These are phyloP conservation scores for Pseudoperonospora humuli DNA, from an alignment of 352 stramenopile genomes.

Conservation along the genomic window DNA sequence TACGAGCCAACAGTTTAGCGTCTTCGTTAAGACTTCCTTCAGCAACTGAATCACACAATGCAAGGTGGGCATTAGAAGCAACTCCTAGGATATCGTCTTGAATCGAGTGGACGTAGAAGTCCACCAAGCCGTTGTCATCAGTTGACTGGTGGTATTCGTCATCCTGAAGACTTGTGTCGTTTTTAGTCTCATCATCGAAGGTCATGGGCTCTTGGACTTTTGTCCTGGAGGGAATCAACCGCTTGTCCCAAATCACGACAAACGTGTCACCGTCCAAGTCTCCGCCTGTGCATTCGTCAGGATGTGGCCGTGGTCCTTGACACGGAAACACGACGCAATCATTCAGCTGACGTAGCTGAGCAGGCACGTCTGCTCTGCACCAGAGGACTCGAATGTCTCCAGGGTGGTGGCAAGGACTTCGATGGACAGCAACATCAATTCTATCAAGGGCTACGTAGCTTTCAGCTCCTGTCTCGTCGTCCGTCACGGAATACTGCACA, in stretches of 20 bases:
- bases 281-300: slow-evolving; percentile 72
- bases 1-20: slow-evolving; percentile 47
- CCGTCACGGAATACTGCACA: slow-evolving; percentile 59
- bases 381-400: slow-evolving; percentile 63
- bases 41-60: slow-evolving; percentile 40
- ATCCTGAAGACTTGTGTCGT: slow-evolving; percentile 6
- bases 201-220: slow-evolving; percentile 42
- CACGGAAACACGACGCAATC: slow-evolving; percentile 77
- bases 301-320: slow-evolving; percentile 54
- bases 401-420: slow-evolving; percentile 70
- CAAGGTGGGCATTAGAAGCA: slow-evolving; percentile 72
- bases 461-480: slow-evolving; percentile 15
- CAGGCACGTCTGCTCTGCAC: slow-evolving; percentile 43
- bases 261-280: slow-evolving; percentile 80
- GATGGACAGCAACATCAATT: slow-evolving; percentile 57
- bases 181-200: slow-evolving; percentile 25
- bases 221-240: slow-evolving; percentile 42
- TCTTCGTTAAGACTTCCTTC: slow-evolving; percentile 40
- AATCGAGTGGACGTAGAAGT: slow-evolving; percentile 72
- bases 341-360: slow-evolving; percentile 33
- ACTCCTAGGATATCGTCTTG: slow-evolving; percentile 66
- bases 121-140: slow-evolving; percentile 41
- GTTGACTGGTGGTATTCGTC: slow-evolving; percentile 25
- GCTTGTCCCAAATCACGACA: slow-evolving; percentile 75
- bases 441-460: slow-evolving; percentile 25